Conservation (phyloP, 495 filamentous ascomycete species). For the Talaromyces stipitatus region DNA sequence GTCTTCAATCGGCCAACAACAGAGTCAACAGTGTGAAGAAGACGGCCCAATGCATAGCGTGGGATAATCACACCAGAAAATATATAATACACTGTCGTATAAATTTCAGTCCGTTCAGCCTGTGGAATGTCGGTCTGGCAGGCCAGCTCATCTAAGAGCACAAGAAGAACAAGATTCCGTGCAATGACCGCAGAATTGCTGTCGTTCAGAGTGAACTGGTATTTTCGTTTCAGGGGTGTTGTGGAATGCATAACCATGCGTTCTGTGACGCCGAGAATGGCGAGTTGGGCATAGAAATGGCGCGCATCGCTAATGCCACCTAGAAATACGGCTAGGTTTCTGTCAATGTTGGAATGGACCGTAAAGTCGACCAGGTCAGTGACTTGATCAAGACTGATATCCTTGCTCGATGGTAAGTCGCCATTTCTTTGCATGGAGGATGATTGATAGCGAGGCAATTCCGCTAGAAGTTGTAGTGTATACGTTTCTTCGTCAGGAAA, state of each 20-base stretch:
- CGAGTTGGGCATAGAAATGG: slow-evolving; percentile 70
- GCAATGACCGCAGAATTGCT: background rate
- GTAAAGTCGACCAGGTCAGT: slow-evolving; percentile 2
- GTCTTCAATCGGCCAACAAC: background rate
- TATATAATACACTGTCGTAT: slow-evolving; percentile 2
- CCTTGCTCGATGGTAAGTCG: background rate
- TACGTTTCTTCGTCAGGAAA: background rate
- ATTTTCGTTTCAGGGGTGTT: background rate
- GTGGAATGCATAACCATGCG: slow-evolving; percentile 1
- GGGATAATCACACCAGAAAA: slow-evolving; percentile 2
- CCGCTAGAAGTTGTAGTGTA: background rate
- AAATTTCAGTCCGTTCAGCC: slow-evolving; percentile 1
- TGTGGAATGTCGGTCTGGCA: background rate
- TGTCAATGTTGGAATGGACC: background rate
- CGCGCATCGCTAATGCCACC: slow-evolving; percentile 54
- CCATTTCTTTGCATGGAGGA: background rate
- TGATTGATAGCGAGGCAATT: background rate
- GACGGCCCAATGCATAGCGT: background rate
- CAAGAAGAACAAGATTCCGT: slow-evolving; percentile 3
- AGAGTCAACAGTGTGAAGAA: background rate
- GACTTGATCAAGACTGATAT: background rate
- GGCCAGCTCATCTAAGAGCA: slow-evolving; percentile 3
- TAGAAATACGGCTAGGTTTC: background rate
- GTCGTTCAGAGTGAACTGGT: slow-evolving; percentile 2
- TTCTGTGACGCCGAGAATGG: slow-evolving; percentile 43